Percentiles rank a stretch among this genome's conserved stretches.
Conservation (phyloP, 805 yeast genomes). For the Komagataella pastoris region DNA sequence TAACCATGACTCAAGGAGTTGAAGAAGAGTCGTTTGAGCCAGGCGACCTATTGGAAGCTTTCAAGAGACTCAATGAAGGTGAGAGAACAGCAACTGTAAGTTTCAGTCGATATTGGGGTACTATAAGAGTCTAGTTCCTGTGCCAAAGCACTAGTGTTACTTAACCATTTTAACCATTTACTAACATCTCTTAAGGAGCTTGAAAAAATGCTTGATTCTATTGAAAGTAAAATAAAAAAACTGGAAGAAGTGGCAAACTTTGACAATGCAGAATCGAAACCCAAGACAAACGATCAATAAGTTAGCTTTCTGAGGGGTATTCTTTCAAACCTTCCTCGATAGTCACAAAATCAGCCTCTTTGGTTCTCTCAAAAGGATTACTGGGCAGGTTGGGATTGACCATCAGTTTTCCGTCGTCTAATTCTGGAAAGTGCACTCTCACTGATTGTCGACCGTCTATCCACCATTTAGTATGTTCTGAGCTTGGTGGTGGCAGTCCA, state of each 20-base stretch:
- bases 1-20: not conserved
- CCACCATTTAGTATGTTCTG: conserved; percentile 88
- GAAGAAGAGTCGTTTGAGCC: conserved; percentile 2
- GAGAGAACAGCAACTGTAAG: conserved; percentile 45
- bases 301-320: not conserved
- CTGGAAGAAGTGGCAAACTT: not conserved
- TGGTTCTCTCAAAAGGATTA: conserved; percentile 57
- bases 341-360: conserved; percentile 39
- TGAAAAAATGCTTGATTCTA: conserved; percentile 49
- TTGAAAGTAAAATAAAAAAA: conserved; percentile 40
- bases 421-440: conserved; percentile 41
- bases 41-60: conserved; percentile 37
- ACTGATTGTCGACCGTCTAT: conserved; percentile 64
- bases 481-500: conserved; percentile 79
- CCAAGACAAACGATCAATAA: not conserved
- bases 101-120: conserved; percentile 2
- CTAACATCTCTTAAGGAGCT: conserved; percentile 18
- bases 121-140: not conserved
- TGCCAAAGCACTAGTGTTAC: not conserved
- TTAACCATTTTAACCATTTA: not conserved
- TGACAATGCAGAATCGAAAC: conserved; percentile 19
- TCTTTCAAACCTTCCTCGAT: not conserved
- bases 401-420: conserved; percentile 22
- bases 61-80: conserved; percentile 50
- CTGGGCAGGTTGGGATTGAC: conserved; percentile 55